Conservation (phyloP, 768 basidiomycete species). For the Inosperma sp. region DNA sequence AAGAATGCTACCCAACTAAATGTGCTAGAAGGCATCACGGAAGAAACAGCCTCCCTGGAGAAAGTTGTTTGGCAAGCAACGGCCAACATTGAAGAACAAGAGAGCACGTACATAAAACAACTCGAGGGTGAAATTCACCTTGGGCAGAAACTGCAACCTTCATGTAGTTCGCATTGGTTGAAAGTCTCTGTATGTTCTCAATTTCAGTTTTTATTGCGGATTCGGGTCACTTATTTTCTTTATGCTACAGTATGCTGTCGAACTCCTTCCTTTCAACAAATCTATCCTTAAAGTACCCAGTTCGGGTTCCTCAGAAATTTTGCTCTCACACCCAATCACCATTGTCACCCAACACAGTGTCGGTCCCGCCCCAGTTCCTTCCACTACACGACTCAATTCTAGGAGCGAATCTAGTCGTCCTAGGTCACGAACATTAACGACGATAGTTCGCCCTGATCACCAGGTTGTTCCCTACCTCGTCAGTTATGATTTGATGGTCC, state of each 20-base stretch:
- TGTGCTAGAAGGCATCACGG: slow-evolving; percentile 1
- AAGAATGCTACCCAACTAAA: slow-evolving; percentile 14
- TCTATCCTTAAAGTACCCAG: slow-evolving; percentile 16
- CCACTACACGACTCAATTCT: slow-evolving; percentile 14
- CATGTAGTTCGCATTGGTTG: slow-evolving; percentile 26
- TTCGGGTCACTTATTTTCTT: background rate
- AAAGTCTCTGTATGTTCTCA: slow-evolving; percentile 23
- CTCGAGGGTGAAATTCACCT: slow-evolving; percentile 34
- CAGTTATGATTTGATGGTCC: no score
- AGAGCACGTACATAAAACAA: slow-evolving; percentile 12
- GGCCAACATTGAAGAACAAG: background rate
- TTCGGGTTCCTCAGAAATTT: slow-evolving; percentile 7
- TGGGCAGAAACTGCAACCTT: slow-evolving; percentile 26
- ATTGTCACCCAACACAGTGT: slow-evolving; percentile 26
- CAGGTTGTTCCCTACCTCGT: no score
- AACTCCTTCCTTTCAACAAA: slow-evolving; percentile 24
- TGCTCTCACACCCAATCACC: slow-evolving; percentile 23
- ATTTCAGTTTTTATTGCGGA: background rate
- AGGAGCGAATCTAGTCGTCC: background rate
- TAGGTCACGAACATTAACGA: background rate
- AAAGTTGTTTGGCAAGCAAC: slow-evolving; percentile 30
- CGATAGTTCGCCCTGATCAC: no score
- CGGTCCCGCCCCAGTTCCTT: slow-evolving; percentile 22
- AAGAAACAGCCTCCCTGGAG: slow-evolving; percentile 15
- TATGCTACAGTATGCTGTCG: slow-evolving; percentile 20